Conservation (phyloP, 2,329 filamentous ascomycete genomes). For the Epicoccum nigrum region DNA sequence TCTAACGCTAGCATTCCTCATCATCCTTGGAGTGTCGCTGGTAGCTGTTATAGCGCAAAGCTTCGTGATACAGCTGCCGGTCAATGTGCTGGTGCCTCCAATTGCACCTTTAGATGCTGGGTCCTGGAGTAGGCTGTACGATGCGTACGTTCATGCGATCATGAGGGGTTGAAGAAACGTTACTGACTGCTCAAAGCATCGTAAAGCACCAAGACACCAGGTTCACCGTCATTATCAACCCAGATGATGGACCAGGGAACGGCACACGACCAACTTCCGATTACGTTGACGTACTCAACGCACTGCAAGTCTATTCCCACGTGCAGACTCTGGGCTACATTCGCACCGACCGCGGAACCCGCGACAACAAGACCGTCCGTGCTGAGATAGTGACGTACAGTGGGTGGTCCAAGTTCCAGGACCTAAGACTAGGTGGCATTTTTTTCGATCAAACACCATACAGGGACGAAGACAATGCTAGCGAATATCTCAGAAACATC, state of each 20-base stretch:
- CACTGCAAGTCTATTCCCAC: slow-evolving; percentile 52
- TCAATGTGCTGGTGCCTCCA: slow-evolving; percentile 54
- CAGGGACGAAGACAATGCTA: slow-evolving; percentile 12
- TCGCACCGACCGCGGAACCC: slow-evolving; percentile 52
- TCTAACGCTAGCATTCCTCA: slow-evolving; percentile 24
- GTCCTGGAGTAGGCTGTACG: slow-evolving; percentile 43
- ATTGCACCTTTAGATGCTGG: slow-evolving; percentile 54
- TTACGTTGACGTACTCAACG: slow-evolving; percentile 52
- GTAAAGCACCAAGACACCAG: slow-evolving; percentile 46
- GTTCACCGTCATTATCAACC: slow-evolving; percentile 60
- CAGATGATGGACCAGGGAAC: slow-evolving; percentile 52
- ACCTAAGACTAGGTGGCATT: slow-evolving; percentile 51
- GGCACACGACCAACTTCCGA: slow-evolving; percentile 49
- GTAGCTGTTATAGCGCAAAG: slow-evolving; percentile 30
- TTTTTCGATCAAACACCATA: slow-evolving; percentile 58
- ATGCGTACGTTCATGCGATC: slow-evolving; percentile 20
- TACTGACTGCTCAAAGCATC: slow-evolving; percentile 16
- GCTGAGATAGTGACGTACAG: slow-evolving; percentile 56
- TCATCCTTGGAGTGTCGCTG: slow-evolving; percentile 29
- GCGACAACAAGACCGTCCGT: slow-evolving; percentile 23
- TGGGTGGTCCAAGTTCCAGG: slow-evolving; percentile 50
- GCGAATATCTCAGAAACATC: slow-evolving; percentile 32
- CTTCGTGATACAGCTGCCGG: slow-evolving; percentile 27
- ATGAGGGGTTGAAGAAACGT: neutral
- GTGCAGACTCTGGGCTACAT: slow-evolving; percentile 58